Evolutionary conservation across 306 rosid species (phyloP).

Genomic region (Ceratonia siliqua): DNA sequence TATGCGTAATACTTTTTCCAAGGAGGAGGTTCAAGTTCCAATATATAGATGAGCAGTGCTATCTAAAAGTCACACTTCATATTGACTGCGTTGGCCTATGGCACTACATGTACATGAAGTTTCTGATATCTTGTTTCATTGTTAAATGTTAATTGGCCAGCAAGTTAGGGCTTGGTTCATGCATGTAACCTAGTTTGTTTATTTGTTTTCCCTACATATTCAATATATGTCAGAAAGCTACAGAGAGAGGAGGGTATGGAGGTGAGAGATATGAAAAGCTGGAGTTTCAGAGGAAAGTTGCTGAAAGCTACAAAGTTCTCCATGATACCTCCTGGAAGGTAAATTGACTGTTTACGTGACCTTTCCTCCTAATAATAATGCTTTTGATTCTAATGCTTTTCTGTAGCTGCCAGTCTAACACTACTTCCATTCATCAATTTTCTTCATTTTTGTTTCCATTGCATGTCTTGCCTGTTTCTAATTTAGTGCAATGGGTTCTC

Average conservation of each 20-base stretch:
- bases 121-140: slow-evolving; percentile 8
- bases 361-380: not conserved
- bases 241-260: slow-evolving; percentile 93
- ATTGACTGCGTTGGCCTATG: not conserved
- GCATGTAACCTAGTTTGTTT: slow-evolving; percentile 10
- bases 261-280: slow-evolving; percentile 92
- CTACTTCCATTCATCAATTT: not conserved
- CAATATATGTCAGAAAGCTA: slow-evolving; percentile 67
- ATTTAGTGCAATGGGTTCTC: slow-evolving; percentile 8
- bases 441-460: not conserved
- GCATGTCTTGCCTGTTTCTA: not conserved
- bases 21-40: slow-evolving; percentile 16
- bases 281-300: slow-evolving; percentile 75
- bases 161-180: not conserved
- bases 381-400: slow-evolving; percentile 25
- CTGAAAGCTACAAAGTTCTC: slow-evolving; percentile 60
- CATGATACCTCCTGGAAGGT: slow-evolving; percentile 83
- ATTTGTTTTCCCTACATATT: slow-evolving; percentile 13
- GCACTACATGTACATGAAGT: not conserved
- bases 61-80: not conserved
- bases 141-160: not conserved
- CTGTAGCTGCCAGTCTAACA: not conserved
- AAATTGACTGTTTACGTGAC: slow-evolving; percentile 28
- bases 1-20: not conserved
- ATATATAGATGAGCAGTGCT: not conserved